A percentile compares a stretch with the other conserved stretches of the same genome.
Evolutionary conservation across 2,329 filamentous ascomycete genomes (phyloP).

Genomic region (Fusarium concolor): DNA sequence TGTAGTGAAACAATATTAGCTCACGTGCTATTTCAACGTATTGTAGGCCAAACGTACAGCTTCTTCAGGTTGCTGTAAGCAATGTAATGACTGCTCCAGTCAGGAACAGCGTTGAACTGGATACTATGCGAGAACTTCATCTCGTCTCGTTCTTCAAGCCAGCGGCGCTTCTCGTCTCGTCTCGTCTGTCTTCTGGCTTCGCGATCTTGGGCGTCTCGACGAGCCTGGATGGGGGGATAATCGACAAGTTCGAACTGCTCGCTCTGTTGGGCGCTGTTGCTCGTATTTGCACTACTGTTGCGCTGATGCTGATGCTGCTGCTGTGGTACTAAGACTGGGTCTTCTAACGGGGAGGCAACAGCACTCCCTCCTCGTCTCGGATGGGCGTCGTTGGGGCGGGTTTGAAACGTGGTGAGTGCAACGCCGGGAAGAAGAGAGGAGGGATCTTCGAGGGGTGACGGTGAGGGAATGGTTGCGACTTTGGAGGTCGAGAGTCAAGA

Average conservation of each 20-base stretch:
- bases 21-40: neutral
- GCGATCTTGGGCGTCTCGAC: conserved; percentile 47
- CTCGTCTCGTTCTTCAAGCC: conserved; percentile 80
- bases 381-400: conserved; percentile 37
- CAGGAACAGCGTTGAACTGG: conserved; percentile 99
- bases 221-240: conserved; percentile 51
- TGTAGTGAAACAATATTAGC: conserved; percentile 58
- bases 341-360: conserved; percentile 25
- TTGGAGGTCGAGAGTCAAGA: neutral
- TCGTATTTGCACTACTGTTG: conserved; percentile 11
- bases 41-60: conserved; percentile 70
- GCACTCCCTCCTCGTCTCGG: conserved; percentile 54
- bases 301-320: conserved; percentile 12
- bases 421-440: conserved; percentile 54
- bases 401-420: conserved; percentile 39
- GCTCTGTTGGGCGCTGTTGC: conserved; percentile 1
- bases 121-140: conserved; percentile 99
- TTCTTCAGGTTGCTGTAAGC: conserved; percentile 99
- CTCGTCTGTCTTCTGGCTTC: conserved; percentile 56
- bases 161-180: conserved; percentile 72
- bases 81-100: conserved; percentile 98
- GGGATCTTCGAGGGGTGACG: conserved; percentile 50
- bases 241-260: conserved; percentile 58
- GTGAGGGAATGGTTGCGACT: conserved; percentile 52
- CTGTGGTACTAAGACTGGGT: conserved; percentile 11